phyloP scores from a whole-genome alignment of 805 yeast species.

The Kazachstania psychrophila region DNA sequence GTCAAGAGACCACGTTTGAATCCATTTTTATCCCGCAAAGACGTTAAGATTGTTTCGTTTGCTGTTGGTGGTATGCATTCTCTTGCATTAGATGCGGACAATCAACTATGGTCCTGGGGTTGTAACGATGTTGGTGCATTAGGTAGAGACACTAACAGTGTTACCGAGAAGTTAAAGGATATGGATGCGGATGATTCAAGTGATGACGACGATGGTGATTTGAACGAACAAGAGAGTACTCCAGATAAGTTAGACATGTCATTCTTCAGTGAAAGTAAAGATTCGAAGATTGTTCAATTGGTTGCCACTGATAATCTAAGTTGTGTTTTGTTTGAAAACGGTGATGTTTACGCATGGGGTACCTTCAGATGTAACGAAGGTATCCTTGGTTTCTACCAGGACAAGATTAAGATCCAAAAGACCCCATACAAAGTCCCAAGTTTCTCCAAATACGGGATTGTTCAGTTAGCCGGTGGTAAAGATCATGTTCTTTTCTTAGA shows the following conservation, averaged over 20 bases:
- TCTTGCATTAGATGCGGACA: slow-evolving; percentile 66
- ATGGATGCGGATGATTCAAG: slow-evolving; percentile 50
- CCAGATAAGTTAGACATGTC: slow-evolving; percentile 60
- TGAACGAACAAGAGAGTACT: slow-evolving; percentile 82
- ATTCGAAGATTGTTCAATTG: slow-evolving; percentile 57
- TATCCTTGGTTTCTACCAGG: slow-evolving; percentile 63
- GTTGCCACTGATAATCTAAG: slow-evolving; percentile 91
- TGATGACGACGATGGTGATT: slow-evolving; percentile 66
- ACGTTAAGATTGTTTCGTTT: slow-evolving; percentile 67
- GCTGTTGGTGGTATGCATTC: slow-evolving; percentile 97
- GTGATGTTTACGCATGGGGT: slow-evolving; percentile 96
- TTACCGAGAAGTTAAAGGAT: slow-evolving; percentile 56
- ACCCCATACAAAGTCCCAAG: slow-evolving; percentile 52
- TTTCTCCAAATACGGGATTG: slow-evolving; percentile 49
- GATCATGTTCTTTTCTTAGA: slow-evolving; percentile 86
- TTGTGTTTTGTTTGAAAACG: slow-evolving; percentile 67
- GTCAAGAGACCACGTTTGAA: slow-evolving; percentile 94
- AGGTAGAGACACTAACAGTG: slow-evolving; percentile 74
- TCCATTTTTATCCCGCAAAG: slow-evolving; percentile 56
- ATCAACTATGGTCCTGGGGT: slow-evolving; percentile 97
- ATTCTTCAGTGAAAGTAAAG: slow-evolving; percentile 51
- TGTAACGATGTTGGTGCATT: slow-evolving; percentile 85
- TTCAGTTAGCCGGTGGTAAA: slow-evolving; percentile 83
- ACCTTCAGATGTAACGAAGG: slow-evolving; percentile 94
- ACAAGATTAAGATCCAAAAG: slow-evolving; percentile 51